A percentile compares a stretch with the other conserved stretches of the same genome.
phyloP scores from a whole-genome alignment of 371 early-diverging fungal genomes.

The Syncephalastrum racemosum region DNA sequence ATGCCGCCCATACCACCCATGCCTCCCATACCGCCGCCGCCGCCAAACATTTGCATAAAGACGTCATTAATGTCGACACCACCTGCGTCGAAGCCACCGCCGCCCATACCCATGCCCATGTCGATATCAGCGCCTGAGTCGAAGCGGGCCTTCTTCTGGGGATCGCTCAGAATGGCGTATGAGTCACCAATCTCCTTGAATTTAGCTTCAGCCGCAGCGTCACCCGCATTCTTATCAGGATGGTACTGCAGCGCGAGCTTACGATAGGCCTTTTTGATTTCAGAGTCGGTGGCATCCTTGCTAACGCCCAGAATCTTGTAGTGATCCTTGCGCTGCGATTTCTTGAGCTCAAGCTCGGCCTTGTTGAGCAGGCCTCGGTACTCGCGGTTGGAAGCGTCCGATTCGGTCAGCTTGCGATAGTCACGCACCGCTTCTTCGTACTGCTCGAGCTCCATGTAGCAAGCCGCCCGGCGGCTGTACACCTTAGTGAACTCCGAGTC shows the following conservation, averaged over 20 bases:
- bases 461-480: constrained; percentile 78
- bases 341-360: constrained; percentile 73
- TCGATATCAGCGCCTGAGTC: constrained; percentile 82
- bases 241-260: constrained; percentile 83
- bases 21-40: constrained; percentile 33
- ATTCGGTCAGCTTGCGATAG: constrained; percentile 60
- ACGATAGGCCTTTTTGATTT: constrained; percentile 94
- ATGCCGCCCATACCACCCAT: constrained; percentile 41
- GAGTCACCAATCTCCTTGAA: constrained; percentile 89
- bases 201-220: constrained; percentile 67
- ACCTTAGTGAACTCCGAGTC: constrained; percentile 68
- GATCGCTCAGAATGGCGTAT: constrained; percentile 75
- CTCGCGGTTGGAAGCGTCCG: constrained; percentile 70
- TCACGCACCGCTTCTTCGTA: constrained; percentile 83
- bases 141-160: constrained; percentile 76
- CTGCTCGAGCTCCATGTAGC: constrained; percentile 71
- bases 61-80: constrained; percentile 63
- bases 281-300: constrained; percentile 75
- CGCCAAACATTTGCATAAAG: constrained; percentile 66
- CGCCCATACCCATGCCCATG: constrained; percentile 54
- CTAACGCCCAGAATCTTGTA: constrained; percentile 91
- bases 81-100: constrained; percentile 52
- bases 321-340: constrained; percentile 85
- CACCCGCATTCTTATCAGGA: constrained; percentile 80
- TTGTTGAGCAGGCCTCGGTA: constrained; percentile 61